Evolutionary conservation across 164 flowering plant species (phyloP).

Genomic region (Nelumbo lutea): DNA sequence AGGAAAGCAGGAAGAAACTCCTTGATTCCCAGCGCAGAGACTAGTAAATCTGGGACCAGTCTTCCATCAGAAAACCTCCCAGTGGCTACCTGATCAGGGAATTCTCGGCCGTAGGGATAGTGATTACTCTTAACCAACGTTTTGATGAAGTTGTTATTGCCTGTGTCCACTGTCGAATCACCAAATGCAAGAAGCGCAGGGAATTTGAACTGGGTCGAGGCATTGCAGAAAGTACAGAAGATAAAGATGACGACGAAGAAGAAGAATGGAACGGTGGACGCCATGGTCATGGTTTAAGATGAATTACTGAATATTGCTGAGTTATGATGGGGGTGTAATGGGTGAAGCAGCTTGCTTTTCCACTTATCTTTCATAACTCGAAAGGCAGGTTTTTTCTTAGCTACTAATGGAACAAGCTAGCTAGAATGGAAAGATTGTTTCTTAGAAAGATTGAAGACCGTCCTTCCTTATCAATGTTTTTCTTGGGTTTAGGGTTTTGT

Average conservation of each 20-base stretch:
- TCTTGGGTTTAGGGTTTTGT: too few relatives aligned
- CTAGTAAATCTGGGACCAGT: constrained; percentile 45
- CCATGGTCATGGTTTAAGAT: background rate
- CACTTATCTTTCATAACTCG: too few relatives aligned
- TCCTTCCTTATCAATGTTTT: too few relatives aligned
- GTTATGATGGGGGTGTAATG: too few relatives aligned
- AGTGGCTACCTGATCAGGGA: constrained; percentile 34
- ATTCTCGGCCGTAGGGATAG: constrained; percentile 42
- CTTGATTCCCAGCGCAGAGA: constrained; percentile 37
- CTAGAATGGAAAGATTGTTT: too few relatives aligned
- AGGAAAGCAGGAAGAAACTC: constrained; percentile 49
- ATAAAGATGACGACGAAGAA: background rate
- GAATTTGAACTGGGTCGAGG: constrained; percentile 16
- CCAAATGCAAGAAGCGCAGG: constrained; percentile 54
- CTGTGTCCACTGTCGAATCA: constrained; percentile 59
- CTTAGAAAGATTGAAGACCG: too few relatives aligned
- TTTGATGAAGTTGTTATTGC: constrained; percentile 50
- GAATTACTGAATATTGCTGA: too few relatives aligned
- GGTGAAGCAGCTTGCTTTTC: too few relatives aligned
- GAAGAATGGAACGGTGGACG: constrained; percentile 1
- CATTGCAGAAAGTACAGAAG: background rate
- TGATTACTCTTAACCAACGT: constrained; percentile 25
- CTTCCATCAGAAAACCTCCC: constrained; percentile 63
- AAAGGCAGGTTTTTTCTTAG: too few relatives aligned
- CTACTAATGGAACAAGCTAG: too few relatives aligned